Conservation (phyloP, 1,284 basidiomycete genomes). For the Ceratobasidium sp. region DNA sequence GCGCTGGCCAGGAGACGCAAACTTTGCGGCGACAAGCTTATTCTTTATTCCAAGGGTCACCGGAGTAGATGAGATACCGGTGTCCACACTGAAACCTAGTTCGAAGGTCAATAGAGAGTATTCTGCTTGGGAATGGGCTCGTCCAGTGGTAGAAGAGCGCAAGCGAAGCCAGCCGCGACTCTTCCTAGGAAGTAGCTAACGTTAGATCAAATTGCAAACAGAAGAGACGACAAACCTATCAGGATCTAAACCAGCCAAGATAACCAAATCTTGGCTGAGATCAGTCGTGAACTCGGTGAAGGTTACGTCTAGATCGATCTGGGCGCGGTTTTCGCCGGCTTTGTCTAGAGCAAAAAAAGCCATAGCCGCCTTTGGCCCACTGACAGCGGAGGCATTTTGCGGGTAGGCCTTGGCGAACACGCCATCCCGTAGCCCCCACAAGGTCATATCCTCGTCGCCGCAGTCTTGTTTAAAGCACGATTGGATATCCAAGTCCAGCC, state of each 20-base stretch:
- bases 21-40: not conserved
- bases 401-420: constrained; percentile 1
- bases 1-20: not conserved
- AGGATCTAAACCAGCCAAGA: not conserved
- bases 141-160: too few relatives aligned
- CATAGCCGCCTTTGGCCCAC: not conserved
- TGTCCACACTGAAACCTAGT: too few relatives aligned
- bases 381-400: too few relatives aligned
- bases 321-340: not conserved
- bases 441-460: not conserved
- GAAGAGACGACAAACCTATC: too few relatives aligned
- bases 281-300: constrained; percentile 14
- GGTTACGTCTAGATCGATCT: not conserved
- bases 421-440: constrained; percentile 16
- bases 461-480: not conserved
- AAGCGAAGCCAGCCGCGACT: too few relatives aligned
- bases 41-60: not conserved
- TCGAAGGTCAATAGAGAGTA: not conserved
- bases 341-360: not conserved
- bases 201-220: too few relatives aligned
- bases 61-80: not conserved
- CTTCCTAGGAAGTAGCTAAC: too few relatives aligned
- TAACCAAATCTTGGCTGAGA: not conserved
- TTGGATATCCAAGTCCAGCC: not conserved
- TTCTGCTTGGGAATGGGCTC: not conserved